Percentiles rank a stretch among this genome's conserved stretches.
phyloP scores from a whole-genome alignment of 345 rosid species.

The Balakata baccata region DNA sequence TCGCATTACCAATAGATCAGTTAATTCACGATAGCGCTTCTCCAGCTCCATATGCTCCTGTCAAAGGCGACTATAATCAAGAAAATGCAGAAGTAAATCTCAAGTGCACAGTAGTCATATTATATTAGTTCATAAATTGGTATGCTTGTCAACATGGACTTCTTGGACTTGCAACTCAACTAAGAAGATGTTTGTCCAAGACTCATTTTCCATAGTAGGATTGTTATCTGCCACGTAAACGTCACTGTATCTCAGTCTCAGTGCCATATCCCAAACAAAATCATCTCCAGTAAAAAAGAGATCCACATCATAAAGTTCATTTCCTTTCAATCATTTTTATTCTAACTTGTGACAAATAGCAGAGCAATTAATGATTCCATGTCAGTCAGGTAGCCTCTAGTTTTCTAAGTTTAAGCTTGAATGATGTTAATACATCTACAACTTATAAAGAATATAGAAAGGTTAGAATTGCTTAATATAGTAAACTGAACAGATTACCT shows the following conservation, averaged over 20 bases:
- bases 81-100: slow-evolving; percentile 21
- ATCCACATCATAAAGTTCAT: not conserved
- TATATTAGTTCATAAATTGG: slow-evolving; percentile 2
- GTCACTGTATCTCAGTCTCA: not conserved
- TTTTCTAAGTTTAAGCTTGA: not conserved
- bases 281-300: not conserved
- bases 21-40: slow-evolving; percentile 95
- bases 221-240: not conserved
- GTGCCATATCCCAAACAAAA: not conserved
- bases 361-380: not conserved
- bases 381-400: not conserved
- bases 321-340: not conserved
- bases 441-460: slow-evolving; percentile 5
- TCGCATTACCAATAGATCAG: slow-evolving; percentile 87
- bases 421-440: not conserved
- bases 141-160: not conserved
- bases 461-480: slow-evolving; percentile 1
- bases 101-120: not conserved
- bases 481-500: slow-evolving; percentile 47
- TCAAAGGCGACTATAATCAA: slow-evolving; percentile 28
- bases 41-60: slow-evolving; percentile 99
- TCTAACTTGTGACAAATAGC: not conserved
- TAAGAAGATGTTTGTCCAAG: not conserved
- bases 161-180: not conserved
- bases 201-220: not conserved